phyloP scores from a whole-genome alignment of 768 basidiomycete genomes.

The Lactifluus piperatus region DNA sequence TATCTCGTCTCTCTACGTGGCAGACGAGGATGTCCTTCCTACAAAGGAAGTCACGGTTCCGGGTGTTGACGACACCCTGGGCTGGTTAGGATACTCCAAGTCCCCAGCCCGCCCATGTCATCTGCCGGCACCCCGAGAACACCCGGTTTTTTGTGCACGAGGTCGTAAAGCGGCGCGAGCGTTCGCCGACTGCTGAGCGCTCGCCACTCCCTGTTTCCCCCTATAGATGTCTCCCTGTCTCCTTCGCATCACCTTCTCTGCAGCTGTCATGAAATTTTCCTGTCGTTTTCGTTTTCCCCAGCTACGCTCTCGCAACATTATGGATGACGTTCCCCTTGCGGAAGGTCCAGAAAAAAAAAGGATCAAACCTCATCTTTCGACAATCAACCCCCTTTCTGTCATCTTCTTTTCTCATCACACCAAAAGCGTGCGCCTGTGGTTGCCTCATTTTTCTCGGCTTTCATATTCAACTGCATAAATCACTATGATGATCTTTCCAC shows the following conservation, averaged over 20 bases:
- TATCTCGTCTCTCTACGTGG: conserved; percentile 12
- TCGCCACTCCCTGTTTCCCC: not conserved
- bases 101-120: not conserved
- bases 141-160: conserved; percentile 34
- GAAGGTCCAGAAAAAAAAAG: conserved; percentile 17
- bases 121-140: conserved; percentile 18
- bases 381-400: not conserved
- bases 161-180: conserved; percentile 36
- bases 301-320: not conserved
- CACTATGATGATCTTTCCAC: conserved; percentile 16
- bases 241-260: not conserved
- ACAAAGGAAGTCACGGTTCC: conserved; percentile 8
- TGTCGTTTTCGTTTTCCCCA: conserved; percentile 1
- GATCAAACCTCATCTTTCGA: not conserved
- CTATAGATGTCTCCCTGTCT: conserved; percentile 11
- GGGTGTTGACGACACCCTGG: not conserved
- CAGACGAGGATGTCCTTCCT: conserved; percentile 18
- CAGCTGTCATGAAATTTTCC: conserved; percentile 8
- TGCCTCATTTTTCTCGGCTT: conserved; percentile 1
- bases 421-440: conserved; percentile 9
- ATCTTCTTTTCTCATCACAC: not conserved
- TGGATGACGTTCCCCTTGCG: conserved; percentile 3
- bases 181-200: conserved; percentile 25
- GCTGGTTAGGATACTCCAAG: conserved; percentile 14
- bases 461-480: conserved; percentile 12